Evolutionary conservation across 2,329 filamentous ascomycete species (phyloP).

Genomic region (Colletotrichum destructivum): DNA sequence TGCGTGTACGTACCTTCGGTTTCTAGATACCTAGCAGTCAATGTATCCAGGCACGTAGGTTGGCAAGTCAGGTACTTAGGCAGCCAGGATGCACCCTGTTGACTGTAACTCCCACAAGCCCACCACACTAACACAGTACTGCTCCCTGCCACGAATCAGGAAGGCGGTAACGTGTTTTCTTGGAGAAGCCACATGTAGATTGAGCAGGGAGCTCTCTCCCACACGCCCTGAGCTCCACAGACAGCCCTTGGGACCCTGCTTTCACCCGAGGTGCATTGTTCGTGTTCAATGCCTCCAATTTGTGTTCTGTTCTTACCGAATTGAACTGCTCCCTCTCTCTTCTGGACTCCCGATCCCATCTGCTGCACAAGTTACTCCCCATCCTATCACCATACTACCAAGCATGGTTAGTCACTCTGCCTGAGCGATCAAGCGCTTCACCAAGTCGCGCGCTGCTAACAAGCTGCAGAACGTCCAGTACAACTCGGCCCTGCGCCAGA

Average conservation of each 20-base stretch:
- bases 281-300: not conserved
- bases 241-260: slow-evolving; percentile 20
- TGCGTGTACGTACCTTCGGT: too few relatives aligned
- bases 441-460: slow-evolving; percentile 45
- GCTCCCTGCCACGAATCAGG: not conserved
- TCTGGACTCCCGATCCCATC: not conserved
- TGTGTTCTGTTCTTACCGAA: not conserved
- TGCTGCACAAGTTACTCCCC: not conserved
- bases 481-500: slow-evolving; percentile 89
- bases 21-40: too few relatives aligned
- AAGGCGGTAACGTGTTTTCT: slow-evolving; percentile 36
- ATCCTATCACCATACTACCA: not conserved
- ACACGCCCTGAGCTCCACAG: slow-evolving; percentile 18
- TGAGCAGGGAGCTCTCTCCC: slow-evolving; percentile 23
- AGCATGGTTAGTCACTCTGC: slow-evolving; percentile 29
- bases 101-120: rapidly evolving
- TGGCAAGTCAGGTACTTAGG: not conserved
- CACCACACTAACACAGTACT: slow-evolving; percentile 8
- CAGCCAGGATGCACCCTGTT: not conserved
- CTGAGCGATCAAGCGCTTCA: not conserved
- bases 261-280: not conserved
- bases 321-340: not conserved
- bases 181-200: slow-evolving; percentile 37
- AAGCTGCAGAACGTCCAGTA: slow-evolving; percentile 82
- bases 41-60: too few relatives aligned